A percentile compares a stretch with the other conserved stretches of the same genome.
phyloP scores from a whole-genome alignment of 768 basidiomycete genomes.

The Pisolithus marmoratus region DNA sequence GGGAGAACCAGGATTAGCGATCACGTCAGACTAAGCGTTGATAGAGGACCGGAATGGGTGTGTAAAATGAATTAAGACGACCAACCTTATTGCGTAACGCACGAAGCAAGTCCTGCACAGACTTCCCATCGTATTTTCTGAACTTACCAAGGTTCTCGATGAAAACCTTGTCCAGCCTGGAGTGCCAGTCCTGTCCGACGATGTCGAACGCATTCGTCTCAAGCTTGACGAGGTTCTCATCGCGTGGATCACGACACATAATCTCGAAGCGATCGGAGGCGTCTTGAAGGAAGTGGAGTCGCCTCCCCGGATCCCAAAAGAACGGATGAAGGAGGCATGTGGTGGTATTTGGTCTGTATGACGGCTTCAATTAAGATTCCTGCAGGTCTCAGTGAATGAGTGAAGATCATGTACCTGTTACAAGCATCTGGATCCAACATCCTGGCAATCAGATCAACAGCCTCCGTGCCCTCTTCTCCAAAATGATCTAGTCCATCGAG shows the following conservation, averaged over 20 bases:
- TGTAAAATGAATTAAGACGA: constrained; percentile 1
- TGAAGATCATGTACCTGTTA: constrained; percentile 51
- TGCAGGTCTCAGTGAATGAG: constrained; percentile 3
- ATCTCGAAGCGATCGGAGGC: constrained; percentile 97
- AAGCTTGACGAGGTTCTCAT: constrained; percentile 65
- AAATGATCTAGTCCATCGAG: constrained; percentile 69
- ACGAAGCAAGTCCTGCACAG: constrained; percentile 86
- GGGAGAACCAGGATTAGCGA: not conserved
- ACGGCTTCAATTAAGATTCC: not conserved
- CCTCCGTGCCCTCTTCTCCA: constrained; percentile 94
- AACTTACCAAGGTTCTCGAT: constrained; percentile 96
- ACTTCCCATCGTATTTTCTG: constrained; percentile 89
- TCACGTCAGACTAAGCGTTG: constrained; percentile 6
- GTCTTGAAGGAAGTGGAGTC: constrained; percentile 93
- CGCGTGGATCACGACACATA: constrained; percentile 90
- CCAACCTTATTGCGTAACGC: constrained; percentile 93
- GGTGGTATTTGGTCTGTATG: constrained; percentile 74
- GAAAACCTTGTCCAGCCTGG: constrained; percentile 80
- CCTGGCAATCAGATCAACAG: constrained; percentile 64
- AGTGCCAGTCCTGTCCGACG: constrained; percentile 89
- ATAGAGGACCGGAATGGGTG: not conserved
- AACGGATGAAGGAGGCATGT: constrained; percentile 90
- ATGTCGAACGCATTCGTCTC: constrained; percentile 66
- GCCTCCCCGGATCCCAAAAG: constrained; percentile 89
- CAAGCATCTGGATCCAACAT: constrained; percentile 80